Percentiles rank a stretch among this genome's conserved stretches.
Evolutionary conservation across 148 eudicot genomes (phyloP).

Genomic region (Arbutus unedo): DNA sequence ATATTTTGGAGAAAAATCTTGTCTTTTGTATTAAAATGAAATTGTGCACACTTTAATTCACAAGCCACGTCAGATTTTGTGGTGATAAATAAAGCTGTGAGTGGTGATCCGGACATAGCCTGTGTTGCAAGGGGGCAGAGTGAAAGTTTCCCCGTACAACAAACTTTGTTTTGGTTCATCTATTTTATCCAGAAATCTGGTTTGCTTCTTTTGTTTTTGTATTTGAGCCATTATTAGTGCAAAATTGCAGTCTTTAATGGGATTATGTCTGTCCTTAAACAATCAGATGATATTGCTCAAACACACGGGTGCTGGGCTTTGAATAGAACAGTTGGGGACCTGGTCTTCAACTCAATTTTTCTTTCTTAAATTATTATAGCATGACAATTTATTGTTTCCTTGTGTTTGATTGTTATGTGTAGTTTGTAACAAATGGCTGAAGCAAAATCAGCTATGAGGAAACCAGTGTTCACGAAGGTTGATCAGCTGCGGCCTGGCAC

Average conservation of each 20-base stretch:
- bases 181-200: neutral
- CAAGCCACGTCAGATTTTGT: too few species aligned
- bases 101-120: neutral
- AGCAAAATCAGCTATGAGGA: constrained; percentile 42
- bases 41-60: neutral
- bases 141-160: too few species aligned
- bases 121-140: too few species aligned
- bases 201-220: neutral
- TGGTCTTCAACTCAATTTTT: neutral
- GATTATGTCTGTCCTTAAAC: neutral
- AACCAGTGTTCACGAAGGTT: constrained; percentile 55
- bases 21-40: neutral
- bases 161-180: neutral
- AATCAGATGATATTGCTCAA: neutral
- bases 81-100: neutral
- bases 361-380: too few species aligned
- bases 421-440: constrained; percentile 17
- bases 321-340: neutral
- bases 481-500: constrained; percentile 57
- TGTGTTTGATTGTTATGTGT: neutral
- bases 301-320: neutral
- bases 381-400: too few species aligned
- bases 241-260: neutral
- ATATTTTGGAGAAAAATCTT: neutral
- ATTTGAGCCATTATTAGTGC: neutral